Conservation (phyloP, 1,284 basidiomycete species). For the Hemileia vastatrix region DNA sequence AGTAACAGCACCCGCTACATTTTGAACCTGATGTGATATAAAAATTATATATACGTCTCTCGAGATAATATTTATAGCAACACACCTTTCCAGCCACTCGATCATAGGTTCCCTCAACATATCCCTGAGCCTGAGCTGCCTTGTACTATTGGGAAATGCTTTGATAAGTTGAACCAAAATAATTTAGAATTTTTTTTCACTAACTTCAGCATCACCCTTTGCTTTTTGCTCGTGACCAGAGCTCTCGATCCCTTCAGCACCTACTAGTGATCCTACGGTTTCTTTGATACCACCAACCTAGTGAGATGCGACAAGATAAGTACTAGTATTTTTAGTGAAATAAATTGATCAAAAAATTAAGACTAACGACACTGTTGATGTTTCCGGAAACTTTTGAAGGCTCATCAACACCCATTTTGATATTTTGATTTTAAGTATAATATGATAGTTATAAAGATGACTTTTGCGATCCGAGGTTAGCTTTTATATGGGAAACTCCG, state of each 20-base stretch:
- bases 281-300: conserved; percentile 2
- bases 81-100: conserved; percentile 1
- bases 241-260: neutral
- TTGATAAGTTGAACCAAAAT: neutral
- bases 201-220: conserved; percentile 3
- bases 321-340: neutral
- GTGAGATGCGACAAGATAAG: neutral
- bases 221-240: neutral
- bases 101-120: conserved; percentile 3
- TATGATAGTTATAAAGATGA: too few relatives aligned
- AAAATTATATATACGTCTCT: neutral
- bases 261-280: neutral
- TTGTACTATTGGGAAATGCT: neutral
- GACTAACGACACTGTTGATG: conserved; percentile 1
- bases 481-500: too few relatives aligned
- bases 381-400: conserved; percentile 1
- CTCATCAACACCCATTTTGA: neutral
- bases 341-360: neutral
- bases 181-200: neutral
- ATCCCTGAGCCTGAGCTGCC: conserved; percentile 4
- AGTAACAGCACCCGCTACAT: neutral
- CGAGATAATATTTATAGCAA: neutral
- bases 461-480: too few relatives aligned
- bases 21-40: neutral
- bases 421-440: neutral